These are phyloP conservation scores for Boletus bicolor DNA, from an alignment of 768 basidiomycete genomes.

Conservation along the genomic window DNA sequence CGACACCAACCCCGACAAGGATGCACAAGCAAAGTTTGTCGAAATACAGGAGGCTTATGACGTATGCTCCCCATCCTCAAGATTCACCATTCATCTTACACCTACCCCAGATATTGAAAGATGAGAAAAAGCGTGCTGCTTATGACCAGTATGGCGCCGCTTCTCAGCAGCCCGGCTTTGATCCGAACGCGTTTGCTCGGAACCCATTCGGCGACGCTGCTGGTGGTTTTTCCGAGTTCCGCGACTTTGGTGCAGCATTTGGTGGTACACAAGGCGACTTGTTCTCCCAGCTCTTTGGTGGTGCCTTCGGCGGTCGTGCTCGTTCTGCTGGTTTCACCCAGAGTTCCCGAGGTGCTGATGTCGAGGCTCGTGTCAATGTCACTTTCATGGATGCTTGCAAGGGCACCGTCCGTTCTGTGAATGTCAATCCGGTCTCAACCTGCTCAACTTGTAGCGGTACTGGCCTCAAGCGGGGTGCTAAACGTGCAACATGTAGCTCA, in stretches of 20 bases:
- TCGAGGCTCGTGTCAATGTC: constrained; percentile 73
- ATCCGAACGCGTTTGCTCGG: constrained; percentile 77
- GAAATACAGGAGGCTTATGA: constrained; percentile 98
- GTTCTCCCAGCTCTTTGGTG: constrained; percentile 84
- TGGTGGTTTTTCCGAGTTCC: constrained; percentile 71
- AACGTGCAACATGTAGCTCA: constrained; percentile 70
- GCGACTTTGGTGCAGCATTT: constrained; percentile 64
- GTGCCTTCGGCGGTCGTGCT: constrained; percentile 50
- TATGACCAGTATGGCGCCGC: constrained; percentile 93
- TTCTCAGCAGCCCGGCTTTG: constrained; percentile 92
- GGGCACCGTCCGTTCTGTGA: constrained; percentile 74
- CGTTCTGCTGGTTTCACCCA: constrained; percentile 43
- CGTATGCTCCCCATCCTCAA: constrained; percentile 45
- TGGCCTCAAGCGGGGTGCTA: constrained; percentile 84
- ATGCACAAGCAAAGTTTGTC: constrained; percentile 87
- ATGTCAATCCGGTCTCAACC: constrained; percentile 75
- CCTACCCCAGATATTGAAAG: constrained; percentile 73
- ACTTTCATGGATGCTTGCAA: constrained; percentile 95
- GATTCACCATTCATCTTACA: constrained; percentile 19
- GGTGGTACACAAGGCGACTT: constrained; percentile 58
- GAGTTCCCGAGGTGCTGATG: constrained; percentile 66
- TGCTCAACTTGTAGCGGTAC: constrained; percentile 82
- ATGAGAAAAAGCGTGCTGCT: constrained; percentile 86
- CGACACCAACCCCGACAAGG: constrained; percentile 92
- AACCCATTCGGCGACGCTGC: constrained; percentile 46